Conservation (phyloP, 495 filamentous ascomycete species). For the Parachaetomium inaequale region DNA sequence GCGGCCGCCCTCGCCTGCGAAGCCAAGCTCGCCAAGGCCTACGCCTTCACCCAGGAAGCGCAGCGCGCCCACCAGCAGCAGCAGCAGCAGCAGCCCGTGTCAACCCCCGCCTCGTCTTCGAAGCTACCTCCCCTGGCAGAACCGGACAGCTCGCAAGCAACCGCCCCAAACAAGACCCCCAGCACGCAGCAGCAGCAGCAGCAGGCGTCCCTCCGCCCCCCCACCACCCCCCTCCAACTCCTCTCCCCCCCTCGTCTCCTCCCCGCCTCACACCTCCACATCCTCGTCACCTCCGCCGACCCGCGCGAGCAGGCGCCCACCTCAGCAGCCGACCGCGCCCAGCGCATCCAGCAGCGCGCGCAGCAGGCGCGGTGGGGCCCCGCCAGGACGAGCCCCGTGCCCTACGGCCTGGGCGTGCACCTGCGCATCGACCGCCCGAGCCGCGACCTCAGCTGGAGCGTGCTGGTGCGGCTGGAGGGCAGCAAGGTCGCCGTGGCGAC, state of each 20-base stretch:
- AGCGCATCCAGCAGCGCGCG: too few species aligned
- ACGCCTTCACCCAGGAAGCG: background rate
- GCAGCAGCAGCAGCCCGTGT: too few species aligned
- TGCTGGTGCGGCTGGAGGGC: constrained; percentile 45
- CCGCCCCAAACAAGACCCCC: background rate
- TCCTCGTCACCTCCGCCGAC: background rate
- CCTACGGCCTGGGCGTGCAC: background rate
- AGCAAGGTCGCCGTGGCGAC: constrained; percentile 15
- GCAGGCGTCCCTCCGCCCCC: background rate
- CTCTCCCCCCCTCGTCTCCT: background rate
- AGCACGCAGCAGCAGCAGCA: too few species aligned
- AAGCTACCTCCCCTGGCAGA: too few species aligned
- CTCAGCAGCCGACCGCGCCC: too few species aligned
- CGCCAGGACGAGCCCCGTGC: constrained; percentile 26
- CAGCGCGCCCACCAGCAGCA: background rate
- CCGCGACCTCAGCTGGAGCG: constrained; percentile 20
- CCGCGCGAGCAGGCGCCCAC: background rate
- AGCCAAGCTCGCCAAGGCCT: constrained; percentile 41
- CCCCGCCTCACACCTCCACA: background rate
- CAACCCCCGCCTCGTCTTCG: too few species aligned
- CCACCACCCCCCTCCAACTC: background rate
- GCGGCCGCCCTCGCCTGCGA: constrained; percentile 55
- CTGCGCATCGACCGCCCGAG: background rate
- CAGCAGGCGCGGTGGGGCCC: too few species aligned
- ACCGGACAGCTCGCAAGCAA: too few species aligned